Evolutionary conservation across 495 filamentous ascomycete species (phyloP), one percentile per base, ranked within the genome.

Genomic region (Aspergillus saccharolyticus): DNA sequence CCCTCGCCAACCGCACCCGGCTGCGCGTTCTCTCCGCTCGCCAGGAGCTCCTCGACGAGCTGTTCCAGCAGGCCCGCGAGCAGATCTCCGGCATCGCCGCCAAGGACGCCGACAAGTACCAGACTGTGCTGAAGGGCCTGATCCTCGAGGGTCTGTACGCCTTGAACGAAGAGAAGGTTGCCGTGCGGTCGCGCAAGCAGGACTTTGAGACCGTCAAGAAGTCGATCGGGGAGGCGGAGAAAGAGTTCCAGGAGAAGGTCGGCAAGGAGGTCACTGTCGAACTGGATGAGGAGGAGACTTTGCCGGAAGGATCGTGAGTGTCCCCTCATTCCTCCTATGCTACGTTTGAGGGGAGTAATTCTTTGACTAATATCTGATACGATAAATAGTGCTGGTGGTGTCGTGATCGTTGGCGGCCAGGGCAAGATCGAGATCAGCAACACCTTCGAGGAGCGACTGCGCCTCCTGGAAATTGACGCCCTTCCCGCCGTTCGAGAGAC

Each of bases 371-470:
- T n/a, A 9, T 24, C 22, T 24, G 33, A 9, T 15, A 15, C 10
- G 56, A 50, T 9, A 3, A 28, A 28, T 56, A 98, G 94, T 60
- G 81, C 90, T 53, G 94, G 94, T 55, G 94, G 94, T 59, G 77
- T 97, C 17, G 68, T 77, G 44, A 88, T 97, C 59, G 70, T 95
- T 20, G 90, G 91, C 22, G 84, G 86, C 48, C 80, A 84, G 57
- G 95, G 95, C 67, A 96, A 92, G 80, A 97, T 99, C 71, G 90
- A 96, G 62, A 96, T 99, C 70, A 91, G 96, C 83, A 97, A 99
- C 75, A 97, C 94, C 22, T 86, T 97, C 49, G 95, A 97, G 63
- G 89, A 96, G 68, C 85, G 95, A 54, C 77, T 99, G 72, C 85
- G 84, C 58, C 76, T 97, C 54, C 82, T 97, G 42, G 85, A 93